Percentiles rank a stretch among this genome's conserved stretches.
Evolutionary conservation across 495 filamentous ascomycete species (phyloP).

Genomic region (Podospora conica): DNA sequence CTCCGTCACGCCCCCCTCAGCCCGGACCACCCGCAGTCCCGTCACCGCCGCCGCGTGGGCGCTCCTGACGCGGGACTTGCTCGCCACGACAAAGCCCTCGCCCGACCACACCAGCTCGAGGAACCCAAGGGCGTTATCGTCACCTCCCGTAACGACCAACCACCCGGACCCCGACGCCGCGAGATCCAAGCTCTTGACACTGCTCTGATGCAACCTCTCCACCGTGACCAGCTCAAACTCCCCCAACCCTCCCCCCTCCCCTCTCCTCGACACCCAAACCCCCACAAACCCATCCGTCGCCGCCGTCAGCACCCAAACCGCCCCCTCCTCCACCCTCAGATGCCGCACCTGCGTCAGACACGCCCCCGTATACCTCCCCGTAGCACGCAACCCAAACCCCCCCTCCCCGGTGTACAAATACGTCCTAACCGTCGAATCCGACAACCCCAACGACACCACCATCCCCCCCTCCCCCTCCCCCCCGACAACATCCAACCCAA

Average conservation of each 20-base stretch:
- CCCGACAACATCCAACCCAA: constrained; percentile 53
- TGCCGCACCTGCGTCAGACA: constrained; percentile 68
- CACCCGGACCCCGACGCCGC: constrained; percentile 24
- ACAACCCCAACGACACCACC: constrained; percentile 61
- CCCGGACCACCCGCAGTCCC: constrained; percentile 47
- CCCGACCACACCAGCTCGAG: constrained; percentile 35
- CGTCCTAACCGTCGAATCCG: constrained; percentile 67
- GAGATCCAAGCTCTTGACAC: constrained; percentile 56
- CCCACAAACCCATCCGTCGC: constrained; percentile 42
- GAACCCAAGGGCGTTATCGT: constrained; percentile 71
- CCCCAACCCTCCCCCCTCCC: not conserved
- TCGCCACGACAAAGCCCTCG: constrained; percentile 17
- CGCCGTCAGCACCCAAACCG: constrained; percentile 48
- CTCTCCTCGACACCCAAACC: constrained; percentile 25
- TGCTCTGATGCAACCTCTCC: constrained; percentile 63
- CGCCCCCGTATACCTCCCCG: constrained; percentile 63
- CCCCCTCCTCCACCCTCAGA: constrained; percentile 33
- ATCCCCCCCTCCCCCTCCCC: constrained; percentile 42
- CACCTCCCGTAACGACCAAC: constrained; percentile 68
- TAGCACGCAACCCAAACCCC: constrained; percentile 50
- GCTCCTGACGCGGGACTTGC: constrained; percentile 53
- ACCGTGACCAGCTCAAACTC: constrained; percentile 12
- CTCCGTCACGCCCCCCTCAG: constrained; percentile 7
- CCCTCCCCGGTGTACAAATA: constrained; percentile 50
- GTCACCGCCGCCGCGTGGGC: constrained; percentile 82